Percentiles rank a stretch among this genome's conserved stretches.
These are phyloP conservation scores for Cicer chorassanicum DNA, from an alignment of 306 rosid genomes.

Conservation along the genomic window DNA sequence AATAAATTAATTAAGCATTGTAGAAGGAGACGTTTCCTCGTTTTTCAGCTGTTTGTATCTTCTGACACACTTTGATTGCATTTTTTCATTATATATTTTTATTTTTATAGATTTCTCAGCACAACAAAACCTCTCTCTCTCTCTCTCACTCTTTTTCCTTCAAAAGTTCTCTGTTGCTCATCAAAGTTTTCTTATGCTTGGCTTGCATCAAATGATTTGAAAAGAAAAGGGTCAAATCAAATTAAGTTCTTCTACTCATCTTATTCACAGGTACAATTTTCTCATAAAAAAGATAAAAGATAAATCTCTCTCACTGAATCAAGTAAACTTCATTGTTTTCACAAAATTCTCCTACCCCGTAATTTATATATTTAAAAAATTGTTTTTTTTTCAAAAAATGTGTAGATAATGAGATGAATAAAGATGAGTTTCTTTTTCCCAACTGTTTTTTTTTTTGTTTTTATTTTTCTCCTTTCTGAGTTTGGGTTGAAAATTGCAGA, in stretches of 20 bases:
- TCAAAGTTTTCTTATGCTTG: slow-evolving; percentile 58
- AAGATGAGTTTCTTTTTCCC: slow-evolving; percentile 82
- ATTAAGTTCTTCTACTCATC: slow-evolving; percentile 60
- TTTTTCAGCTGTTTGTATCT: slow-evolving; percentile 83
- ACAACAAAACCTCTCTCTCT: slow-evolving; percentile 48
- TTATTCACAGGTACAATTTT: slow-evolving; percentile 63
- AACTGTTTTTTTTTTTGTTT: slow-evolving; percentile 62
- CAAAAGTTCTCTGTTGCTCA: slow-evolving; percentile 62
- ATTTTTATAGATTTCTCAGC: slow-evolving; percentile 48
- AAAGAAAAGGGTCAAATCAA: slow-evolving; percentile 85
- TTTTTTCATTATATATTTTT: slow-evolving; percentile 37
- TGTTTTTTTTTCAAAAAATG: slow-evolving; percentile 23
- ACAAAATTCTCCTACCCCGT: slow-evolving; percentile 15
- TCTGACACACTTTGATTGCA: slow-evolving; percentile 73
- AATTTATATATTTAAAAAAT: slow-evolving; percentile 1
- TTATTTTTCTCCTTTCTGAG: slow-evolving; percentile 57
- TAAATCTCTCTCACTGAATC: slow-evolving; percentile 34
- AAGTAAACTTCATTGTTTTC: slow-evolving; percentile 26
- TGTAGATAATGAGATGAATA: slow-evolving; percentile 78
- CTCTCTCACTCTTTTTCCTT: slow-evolving; percentile 39
- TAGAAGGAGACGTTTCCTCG: slow-evolving; percentile 98
- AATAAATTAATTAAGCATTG: slow-evolving; percentile 53
- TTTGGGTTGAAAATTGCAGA: slow-evolving; percentile 69
- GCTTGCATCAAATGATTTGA: slow-evolving; percentile 75
- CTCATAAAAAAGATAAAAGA: background rate